These are phyloP conservation scores for Bigelowiella natans DNA, from an alignment of 78 protist genomes.

Conservation along the genomic window DNA sequence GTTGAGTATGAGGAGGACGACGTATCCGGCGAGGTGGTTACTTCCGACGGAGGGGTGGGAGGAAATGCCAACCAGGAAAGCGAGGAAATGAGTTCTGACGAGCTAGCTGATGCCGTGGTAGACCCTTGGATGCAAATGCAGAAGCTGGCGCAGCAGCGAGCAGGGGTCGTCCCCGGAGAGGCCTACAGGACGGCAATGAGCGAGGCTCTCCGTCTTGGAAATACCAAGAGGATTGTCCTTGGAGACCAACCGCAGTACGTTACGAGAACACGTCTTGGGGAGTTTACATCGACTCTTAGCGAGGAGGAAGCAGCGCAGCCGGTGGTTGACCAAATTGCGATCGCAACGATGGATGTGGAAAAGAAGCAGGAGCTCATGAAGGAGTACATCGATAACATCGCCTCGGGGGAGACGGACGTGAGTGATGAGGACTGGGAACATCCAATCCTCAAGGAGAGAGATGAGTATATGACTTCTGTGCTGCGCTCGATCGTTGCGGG, in stretches of 20 bases:
- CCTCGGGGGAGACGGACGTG: background rate
- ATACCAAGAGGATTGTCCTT: background rate
- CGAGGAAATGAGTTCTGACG: too few relatives aligned
- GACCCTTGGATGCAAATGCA: background rate
- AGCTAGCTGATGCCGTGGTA: background rate
- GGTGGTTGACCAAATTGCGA: background rate
- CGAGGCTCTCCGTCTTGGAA: background rate
- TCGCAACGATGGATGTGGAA: background rate
- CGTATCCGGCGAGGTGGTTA: too few relatives aligned
- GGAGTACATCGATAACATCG: background rate
- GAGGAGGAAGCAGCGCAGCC: background rate
- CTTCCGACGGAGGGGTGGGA: too few relatives aligned
- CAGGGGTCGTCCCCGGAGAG: background rate
- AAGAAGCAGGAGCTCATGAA: background rate
- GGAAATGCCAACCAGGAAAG: too few relatives aligned
- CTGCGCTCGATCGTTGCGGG: background rate
- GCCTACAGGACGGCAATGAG: background rate
- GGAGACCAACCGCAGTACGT: background rate
- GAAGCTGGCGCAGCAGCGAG: background rate
- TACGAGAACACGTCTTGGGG: background rate
- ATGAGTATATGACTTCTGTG: background rate
- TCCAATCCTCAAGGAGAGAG: background rate
- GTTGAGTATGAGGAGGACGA: background rate
- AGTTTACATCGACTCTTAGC: background rate
- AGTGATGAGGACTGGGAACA: background rate